These are phyloP conservation scores for Calonectria henricotiae DNA, from an alignment of 2,329 filamentous ascomycete genomes.

Conservation along the genomic window DNA sequence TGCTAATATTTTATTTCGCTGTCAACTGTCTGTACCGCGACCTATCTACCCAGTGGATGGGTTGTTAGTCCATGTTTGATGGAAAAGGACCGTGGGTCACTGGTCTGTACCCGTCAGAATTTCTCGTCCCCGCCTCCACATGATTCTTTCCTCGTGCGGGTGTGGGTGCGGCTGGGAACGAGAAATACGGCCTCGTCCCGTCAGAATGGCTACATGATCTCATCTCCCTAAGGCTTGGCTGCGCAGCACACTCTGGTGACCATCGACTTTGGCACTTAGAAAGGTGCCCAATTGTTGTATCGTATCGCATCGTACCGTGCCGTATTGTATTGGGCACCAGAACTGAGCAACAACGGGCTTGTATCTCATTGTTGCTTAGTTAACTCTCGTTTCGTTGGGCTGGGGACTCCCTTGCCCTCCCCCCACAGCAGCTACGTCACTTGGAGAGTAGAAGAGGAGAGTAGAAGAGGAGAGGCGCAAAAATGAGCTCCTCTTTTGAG, in stretches of 20 bases:
- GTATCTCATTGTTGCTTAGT: conserved; percentile 17
- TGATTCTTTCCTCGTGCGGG: background rate
- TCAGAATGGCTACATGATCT: conserved; percentile 3
- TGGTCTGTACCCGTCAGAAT: conserved; percentile 8
- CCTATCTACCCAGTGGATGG: conserved; percentile 5
- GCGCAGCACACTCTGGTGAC: background rate
- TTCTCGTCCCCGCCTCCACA: conserved; percentile 10
- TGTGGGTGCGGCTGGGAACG: conserved; percentile 17
- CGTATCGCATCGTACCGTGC: background rate
- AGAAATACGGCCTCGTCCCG: background rate
- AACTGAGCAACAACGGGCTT: conserved; percentile 11
- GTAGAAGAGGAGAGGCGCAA: conserved; percentile 17
- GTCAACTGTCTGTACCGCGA: conserved; percentile 17
- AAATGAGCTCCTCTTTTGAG: conserved; percentile 13
- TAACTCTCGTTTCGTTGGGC: conserved; percentile 16
- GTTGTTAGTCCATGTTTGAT: conserved; percentile 23
- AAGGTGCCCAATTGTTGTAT: background rate
- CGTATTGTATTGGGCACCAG: conserved; percentile 5
- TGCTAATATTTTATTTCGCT: conserved; percentile 28
- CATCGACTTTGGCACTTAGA: background rate
- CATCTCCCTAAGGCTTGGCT: background rate
- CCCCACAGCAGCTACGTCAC: conserved; percentile 27
- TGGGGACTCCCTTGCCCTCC: conserved; percentile 31
- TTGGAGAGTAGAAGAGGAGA: conserved; percentile 11
- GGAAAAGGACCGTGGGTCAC: conserved; percentile 19